phyloP scores from a whole-genome alignment of 2,329 filamentous ascomycete species.

The Paraconiothyrium sp. region DNA sequence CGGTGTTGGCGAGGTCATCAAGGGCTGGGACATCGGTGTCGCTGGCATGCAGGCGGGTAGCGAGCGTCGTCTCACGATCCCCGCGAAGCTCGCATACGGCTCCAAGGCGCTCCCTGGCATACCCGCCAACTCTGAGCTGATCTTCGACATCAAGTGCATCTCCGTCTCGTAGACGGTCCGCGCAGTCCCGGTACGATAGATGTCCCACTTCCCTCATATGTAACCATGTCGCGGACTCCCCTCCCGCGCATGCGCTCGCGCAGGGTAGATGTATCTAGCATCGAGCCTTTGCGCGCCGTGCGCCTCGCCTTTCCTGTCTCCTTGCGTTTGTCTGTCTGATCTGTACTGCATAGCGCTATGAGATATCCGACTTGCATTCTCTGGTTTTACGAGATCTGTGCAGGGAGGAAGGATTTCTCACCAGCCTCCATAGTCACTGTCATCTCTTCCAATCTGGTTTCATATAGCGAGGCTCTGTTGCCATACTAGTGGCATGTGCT shows the following conservation, averaged over 20 bases:
- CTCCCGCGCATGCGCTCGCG: constrained; percentile 39
- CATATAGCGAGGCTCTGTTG: constrained; percentile 46
- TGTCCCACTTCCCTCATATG: constrained; percentile 33
- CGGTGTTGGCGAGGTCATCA: constrained; percentile 94
- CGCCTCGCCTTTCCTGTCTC: constrained; percentile 30
- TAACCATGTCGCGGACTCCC: constrained; percentile 37
- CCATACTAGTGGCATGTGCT: constrained; percentile 29
- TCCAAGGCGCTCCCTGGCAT: constrained; percentile 84
- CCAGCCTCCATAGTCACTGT: constrained; percentile 18
- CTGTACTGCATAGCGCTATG: constrained; percentile 47
- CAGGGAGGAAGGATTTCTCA: constrained; percentile 55
- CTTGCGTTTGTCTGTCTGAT: constrained; percentile 18
- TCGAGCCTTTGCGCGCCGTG: constrained; percentile 28
- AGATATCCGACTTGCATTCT: constrained; percentile 56
- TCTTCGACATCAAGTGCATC: constrained; percentile 77
- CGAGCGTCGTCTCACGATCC: constrained; percentile 92
- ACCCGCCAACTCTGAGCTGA: constrained; percentile 87
- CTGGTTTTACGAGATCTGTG: constrained; percentile 41
- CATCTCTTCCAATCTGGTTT: constrained; percentile 10
- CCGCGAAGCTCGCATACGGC: constrained; percentile 88
- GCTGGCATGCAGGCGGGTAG: constrained; percentile 91
- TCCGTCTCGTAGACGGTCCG: constrained; percentile 54
- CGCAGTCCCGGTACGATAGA: constrained; percentile 23
- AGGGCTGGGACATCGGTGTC: constrained; percentile 97
- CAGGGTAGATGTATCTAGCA: constrained; percentile 17